phyloP scores from a whole-genome alignment of 495 filamentous ascomycete species.

The Penicillium pancosmium region DNA sequence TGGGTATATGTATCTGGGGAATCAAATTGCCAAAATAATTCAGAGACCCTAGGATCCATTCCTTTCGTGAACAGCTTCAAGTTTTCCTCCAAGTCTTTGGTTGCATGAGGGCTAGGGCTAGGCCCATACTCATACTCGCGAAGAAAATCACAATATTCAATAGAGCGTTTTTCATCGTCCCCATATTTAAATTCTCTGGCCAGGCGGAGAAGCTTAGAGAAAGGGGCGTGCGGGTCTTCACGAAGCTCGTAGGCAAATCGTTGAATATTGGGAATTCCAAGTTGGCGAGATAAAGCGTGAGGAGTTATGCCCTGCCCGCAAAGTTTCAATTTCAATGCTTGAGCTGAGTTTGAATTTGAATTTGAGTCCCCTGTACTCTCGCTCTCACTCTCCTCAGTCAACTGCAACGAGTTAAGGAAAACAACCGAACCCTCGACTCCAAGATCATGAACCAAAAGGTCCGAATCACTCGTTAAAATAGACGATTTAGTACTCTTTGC shows the following conservation, averaged over 20 bases:
- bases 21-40: constrained; percentile 39
- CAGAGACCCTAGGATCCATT: constrained; percentile 42
- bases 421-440: constrained; percentile 58
- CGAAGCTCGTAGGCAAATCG: constrained; percentile 42
- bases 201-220: constrained; percentile 37
- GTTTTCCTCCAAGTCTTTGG: not conserved
- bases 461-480: constrained; percentile 72
- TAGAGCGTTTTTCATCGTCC: constrained; percentile 9
- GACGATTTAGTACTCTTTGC: constrained; percentile 52
- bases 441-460: constrained; percentile 70
- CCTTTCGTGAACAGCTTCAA: not conserved
- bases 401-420: constrained; percentile 56
- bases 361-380: not conserved
- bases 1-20: constrained; percentile 16
- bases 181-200: constrained; percentile 21
- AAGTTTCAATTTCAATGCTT: constrained; percentile 24
- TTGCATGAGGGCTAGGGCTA: no score
- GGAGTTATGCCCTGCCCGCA: constrained; percentile 43
- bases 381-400: constrained; percentile 21
- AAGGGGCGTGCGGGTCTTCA: constrained; percentile 21
- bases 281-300: constrained; percentile 33
- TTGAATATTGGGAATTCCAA: constrained; percentile 39
- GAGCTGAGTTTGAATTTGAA: no score
- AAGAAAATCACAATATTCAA: constrained; percentile 45
- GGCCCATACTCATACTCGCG: constrained; percentile 38